Evolutionary conservation across 371 early-diverging fungal genomes (phyloP).

Genomic region (Mortierella sp.): DNA sequence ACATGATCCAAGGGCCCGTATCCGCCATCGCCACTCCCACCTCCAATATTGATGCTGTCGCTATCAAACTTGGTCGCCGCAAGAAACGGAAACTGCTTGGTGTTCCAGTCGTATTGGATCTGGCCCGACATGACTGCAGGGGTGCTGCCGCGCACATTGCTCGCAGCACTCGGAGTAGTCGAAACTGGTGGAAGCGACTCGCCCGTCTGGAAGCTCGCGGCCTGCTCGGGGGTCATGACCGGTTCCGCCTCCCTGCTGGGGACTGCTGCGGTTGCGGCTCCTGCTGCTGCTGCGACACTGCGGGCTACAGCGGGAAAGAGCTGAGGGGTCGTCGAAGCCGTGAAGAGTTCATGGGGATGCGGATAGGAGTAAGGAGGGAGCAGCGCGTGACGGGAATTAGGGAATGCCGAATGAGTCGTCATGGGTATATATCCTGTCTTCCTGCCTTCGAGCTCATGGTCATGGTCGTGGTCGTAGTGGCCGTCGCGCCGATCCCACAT

Average conservation of each 20-base stretch:
- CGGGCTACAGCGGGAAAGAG: too few species aligned
- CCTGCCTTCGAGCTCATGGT: not conserved
- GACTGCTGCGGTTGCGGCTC: not conserved
- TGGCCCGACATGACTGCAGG: conserved; percentile 28
- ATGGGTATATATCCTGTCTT: conserved; percentile 20
- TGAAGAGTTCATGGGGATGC: not conserved
- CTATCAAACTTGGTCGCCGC: too few species aligned
- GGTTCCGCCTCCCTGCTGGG: not conserved
- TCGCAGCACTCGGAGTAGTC: not conserved
- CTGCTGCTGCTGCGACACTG: too few species aligned
- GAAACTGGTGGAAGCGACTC: not conserved
- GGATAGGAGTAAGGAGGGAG: not conserved
- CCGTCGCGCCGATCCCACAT: conserved; percentile 7
- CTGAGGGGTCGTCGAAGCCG: conserved; percentile 2
- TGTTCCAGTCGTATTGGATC: conserved; percentile 13
- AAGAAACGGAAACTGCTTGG: not conserved
- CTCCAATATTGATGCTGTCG: too few species aligned
- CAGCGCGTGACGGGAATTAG: conserved; percentile 4
- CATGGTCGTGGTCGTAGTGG: not conserved
- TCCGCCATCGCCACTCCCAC: not conserved
- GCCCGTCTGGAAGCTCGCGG: not conserved
- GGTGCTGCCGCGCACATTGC: conserved; percentile 26
- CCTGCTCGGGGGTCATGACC: not conserved
- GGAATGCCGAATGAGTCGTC: not conserved
- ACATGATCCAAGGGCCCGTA: conserved; percentile 1